Evolutionary conservation across 371 early-diverging fungal genomes (phyloP).

Genomic region (Mortierella sp.): DNA sequence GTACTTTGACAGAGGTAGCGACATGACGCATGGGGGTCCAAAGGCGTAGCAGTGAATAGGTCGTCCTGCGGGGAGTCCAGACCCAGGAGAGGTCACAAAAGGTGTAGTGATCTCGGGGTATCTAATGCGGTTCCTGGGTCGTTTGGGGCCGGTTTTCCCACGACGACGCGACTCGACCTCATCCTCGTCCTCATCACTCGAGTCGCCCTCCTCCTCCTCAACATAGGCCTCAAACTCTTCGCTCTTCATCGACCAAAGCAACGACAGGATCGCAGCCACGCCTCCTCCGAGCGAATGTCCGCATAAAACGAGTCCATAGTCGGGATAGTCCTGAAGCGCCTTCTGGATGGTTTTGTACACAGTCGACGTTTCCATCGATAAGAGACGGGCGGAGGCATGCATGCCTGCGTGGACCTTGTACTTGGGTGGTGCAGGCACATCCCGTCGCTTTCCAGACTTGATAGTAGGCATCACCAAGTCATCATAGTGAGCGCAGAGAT

Average conservation of each 20-base stretch:
- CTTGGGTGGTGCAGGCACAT: constrained; percentile 30
- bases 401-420: constrained; percentile 84
- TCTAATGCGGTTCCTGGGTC: constrained; percentile 18
- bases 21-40: constrained; percentile 82
- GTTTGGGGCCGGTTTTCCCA: constrained; percentile 10
- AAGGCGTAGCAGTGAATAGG: constrained; percentile 85
- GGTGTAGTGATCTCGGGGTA: constrained; percentile 60
- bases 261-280: constrained; percentile 76
- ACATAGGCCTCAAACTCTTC: constrained; percentile 60
- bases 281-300: constrained; percentile 90
- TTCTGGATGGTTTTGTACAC: constrained; percentile 75
- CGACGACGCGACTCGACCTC: constrained; percentile 17
- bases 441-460: constrained; percentile 19
- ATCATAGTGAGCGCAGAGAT: constrained; percentile 86
- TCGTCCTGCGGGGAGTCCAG: constrained; percentile 78
- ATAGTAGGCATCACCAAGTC: constrained; percentile 67
- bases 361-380: constrained; percentile 74
- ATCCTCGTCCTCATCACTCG: constrained; percentile 37
- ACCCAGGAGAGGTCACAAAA: constrained; percentile 75
- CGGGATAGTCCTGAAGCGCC: constrained; percentile 74
- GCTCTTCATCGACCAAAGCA: constrained; percentile 76
- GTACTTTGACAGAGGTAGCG: constrained; percentile 74
- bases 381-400: constrained; percentile 78
- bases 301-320: constrained; percentile 83
- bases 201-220: constrained; percentile 37